Base-by-base conservation (phyloP, 2,329 filamentous ascomycete species). In the Fusarium equiseti region DNA sequence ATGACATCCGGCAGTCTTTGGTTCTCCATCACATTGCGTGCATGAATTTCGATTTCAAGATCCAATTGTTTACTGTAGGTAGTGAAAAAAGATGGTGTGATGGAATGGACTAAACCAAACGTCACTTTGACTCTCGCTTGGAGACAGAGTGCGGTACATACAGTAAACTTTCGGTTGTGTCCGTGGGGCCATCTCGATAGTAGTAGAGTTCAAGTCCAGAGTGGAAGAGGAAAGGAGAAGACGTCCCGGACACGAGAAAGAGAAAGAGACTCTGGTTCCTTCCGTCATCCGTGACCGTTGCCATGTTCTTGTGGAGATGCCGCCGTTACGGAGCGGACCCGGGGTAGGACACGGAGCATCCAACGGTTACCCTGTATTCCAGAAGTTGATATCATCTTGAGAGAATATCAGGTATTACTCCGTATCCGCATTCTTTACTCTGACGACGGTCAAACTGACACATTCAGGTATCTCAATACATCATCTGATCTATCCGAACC, bases 111-210 rank as follows among this genome's bases (percentile, higher is more conserved):
- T 54, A 44, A 45, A 58, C 22, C 20, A 62, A 46, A 73, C 73
- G 70, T 75, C 73, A 75, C 72, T 49, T 63, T 66, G 73, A 62
- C 53, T 71, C 46, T 65, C 56, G n/a, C 44, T 68, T 65, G 63
- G 16, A 45, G 18, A n/a, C 27, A 10, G 27, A 29, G 27, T 29
- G 10, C 10, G 27, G 27, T 29, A 29, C 27, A n/a, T 6, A 4
- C 18, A n/a, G 35, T 38, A n/a, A 38, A n/a, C 35, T 38, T 38
- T 38, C 35, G 35, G 35, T 38, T 38, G 35, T 12, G 35, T 38
- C 35, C 35, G 35, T 38, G 35, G 35, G 35, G 10, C 50, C 38
- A 53, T 53, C 35, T 53, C 50, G 50, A 53, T 53, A 22, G 50
- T 29, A 22, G 50, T 22, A 29, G 35, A 27, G 50, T 53, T 35